Conservation (phyloP, 768 basidiomycete species). For the Clathrus columnatus region DNA sequence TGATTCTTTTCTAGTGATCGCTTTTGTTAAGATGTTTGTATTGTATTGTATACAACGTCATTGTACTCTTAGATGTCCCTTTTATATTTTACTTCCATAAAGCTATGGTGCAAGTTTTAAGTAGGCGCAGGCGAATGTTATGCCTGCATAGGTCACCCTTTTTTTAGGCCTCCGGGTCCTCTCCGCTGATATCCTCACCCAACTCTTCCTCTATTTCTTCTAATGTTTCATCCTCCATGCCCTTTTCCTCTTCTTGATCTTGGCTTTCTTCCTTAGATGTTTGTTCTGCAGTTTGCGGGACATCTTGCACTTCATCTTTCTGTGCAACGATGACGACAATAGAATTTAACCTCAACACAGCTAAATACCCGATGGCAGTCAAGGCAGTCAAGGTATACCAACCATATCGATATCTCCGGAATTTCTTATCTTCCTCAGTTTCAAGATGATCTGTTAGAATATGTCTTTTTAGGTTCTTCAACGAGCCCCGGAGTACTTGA, state of each 20-base stretch:
- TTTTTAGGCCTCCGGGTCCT: background rate
- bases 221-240: background rate
- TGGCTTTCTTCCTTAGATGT: background rate
- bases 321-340: background rate
- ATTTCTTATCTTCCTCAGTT: background rate
- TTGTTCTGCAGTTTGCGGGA: background rate
- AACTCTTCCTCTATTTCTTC: background rate
- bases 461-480: background rate
- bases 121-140: no score
- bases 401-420: conserved; percentile 3
- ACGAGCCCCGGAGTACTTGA: background rate
- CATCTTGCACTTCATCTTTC: background rate
- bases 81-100: background rate
- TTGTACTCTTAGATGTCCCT: background rate
- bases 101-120: background rate
- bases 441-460: background rate
- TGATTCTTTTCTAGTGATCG: conserved; percentile 30
- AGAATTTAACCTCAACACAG: background rate
- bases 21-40: conserved; percentile 34
- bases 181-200: background rate
- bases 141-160: no score
- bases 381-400: background rate
- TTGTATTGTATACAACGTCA: background rate
- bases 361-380: background rate
- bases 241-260: background rate